These are phyloP conservation scores for Gossypium thurberi DNA, from an alignment of 345 rosid species.

Conservation along the genomic window DNA sequence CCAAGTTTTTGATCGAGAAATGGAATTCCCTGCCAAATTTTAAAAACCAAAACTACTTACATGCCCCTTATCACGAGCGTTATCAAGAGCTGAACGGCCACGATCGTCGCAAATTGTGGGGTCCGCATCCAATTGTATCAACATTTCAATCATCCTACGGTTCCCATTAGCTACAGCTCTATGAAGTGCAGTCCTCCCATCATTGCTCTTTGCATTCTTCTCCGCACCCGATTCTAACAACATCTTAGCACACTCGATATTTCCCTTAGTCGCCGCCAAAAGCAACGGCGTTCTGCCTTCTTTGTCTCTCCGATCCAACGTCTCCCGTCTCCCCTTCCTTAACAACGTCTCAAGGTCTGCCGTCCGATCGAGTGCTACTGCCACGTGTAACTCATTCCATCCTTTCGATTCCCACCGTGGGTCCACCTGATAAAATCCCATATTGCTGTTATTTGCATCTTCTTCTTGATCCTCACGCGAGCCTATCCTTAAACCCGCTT, in stretches of 20 bases:
- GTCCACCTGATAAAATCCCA: not conserved
- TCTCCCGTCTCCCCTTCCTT: constrained; percentile 10
- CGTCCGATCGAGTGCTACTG: constrained; percentile 23
- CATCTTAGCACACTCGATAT: constrained; percentile 26
- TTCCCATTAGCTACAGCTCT: constrained; percentile 36
- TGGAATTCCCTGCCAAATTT: not conserved
- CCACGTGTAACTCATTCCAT: constrained; percentile 37
- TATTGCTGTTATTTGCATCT: not conserved
- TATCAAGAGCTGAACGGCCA: constrained; percentile 40
- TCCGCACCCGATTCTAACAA: constrained; percentile 38
- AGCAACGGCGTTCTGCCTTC: constrained; percentile 37
- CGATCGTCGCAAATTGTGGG: constrained; percentile 33
- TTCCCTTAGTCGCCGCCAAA: constrained; percentile 32
- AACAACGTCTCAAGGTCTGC: constrained; percentile 21
- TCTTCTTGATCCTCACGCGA: not conserved
- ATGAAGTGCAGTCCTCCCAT: constrained; percentile 31
- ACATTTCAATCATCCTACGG: constrained; percentile 38
- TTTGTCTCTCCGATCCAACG: constrained; percentile 34
- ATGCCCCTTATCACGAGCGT: constrained; percentile 29
- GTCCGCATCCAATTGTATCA: constrained; percentile 35
- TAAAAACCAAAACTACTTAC: constrained; percentile 25
- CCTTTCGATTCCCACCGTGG: constrained; percentile 21
- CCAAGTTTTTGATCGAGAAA: no score
- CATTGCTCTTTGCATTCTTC: constrained; percentile 27
- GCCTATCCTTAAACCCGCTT: constrained; percentile 30